Conservation (phyloP, 169 alveolate genomes). For the Plasmodium gallinaceum region DNA sequence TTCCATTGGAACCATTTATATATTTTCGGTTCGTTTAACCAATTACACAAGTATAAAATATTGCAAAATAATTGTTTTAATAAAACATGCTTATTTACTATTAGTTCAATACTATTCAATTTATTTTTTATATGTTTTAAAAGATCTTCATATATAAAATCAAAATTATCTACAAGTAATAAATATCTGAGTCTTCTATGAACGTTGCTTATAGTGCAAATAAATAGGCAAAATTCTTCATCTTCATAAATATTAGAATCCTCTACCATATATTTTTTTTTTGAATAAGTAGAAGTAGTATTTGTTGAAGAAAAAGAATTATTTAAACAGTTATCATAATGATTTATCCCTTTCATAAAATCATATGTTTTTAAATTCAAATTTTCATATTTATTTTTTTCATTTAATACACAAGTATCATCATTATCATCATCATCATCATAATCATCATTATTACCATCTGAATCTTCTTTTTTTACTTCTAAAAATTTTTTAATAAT, state of each 20-base stretch:
- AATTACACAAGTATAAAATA: conserved; percentile 62
- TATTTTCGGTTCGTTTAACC: conserved; percentile 56
- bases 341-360: conserved; percentile 58
- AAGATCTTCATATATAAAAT: conserved; percentile 65
- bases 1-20: conserved; percentile 76
- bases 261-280: background rate
- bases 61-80: conserved; percentile 71
- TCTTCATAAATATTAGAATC: conserved; percentile 42
- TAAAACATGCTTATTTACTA: conserved; percentile 37
- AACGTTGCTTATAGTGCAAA: conserved; percentile 40
- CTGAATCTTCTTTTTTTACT: conserved; percentile 7
- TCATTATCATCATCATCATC: background rate
- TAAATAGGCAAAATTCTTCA: conserved; percentile 67
- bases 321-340: conserved; percentile 12
- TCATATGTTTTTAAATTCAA: conserved; percentile 39
- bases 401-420: background rate
- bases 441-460: background rate
- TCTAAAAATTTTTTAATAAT: conserved; percentile 11
- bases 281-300: background rate
- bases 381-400: conserved; percentile 19
- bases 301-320: conserved; percentile 2
- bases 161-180: conserved; percentile 60
- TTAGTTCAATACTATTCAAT: conserved; percentile 41
- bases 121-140: conserved; percentile 51
- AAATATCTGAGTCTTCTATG: conserved; percentile 62